A percentile compares a stretch with the other conserved stretches of the same genome.
phyloP scores from a whole-genome alignment of 2,329 filamentous ascomycete species.

The Arthrocladium fulminans region DNA sequence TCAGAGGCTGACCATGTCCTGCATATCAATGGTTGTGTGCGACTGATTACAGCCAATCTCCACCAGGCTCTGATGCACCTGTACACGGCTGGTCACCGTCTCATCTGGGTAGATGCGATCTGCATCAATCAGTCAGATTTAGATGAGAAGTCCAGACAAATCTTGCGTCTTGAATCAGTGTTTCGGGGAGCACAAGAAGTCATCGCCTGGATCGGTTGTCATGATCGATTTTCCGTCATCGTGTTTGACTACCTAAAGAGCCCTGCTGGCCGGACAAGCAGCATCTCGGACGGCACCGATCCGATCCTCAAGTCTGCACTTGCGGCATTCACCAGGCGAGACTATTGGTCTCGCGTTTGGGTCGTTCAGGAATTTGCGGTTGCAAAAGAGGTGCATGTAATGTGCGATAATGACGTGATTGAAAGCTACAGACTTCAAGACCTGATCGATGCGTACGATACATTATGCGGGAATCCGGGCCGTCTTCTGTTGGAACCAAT shows the following conservation, averaged over 20 bases:
- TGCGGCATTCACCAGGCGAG: conserved; percentile 8
- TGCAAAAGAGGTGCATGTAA: conserved; percentile 15
- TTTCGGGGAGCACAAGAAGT: not conserved
- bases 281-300: not conserved
- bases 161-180: not conserved
- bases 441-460: not conserved
- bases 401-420: conserved; percentile 14
- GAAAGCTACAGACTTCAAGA: not conserved
- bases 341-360: conserved; percentile 23
- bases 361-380: conserved; percentile 24
- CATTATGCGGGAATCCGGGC: not conserved
- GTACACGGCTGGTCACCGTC: not conserved
- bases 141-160: conserved; percentile 10
- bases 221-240: not conserved
- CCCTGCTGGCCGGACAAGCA: not conserved
- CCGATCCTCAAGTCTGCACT: not conserved
- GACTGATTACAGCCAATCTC: not conserved
- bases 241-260: not conserved
- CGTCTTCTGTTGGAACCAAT: not conserved
- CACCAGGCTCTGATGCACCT: not conserved
- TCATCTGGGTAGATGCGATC: conserved; percentile 15
- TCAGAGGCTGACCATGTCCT: not conserved
- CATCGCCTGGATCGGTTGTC: not conserved
- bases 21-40: not conserved
- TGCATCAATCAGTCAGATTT: conserved; percentile 16